Evolutionary conservation across 768 basidiomycete species (phyloP), one percentile per base, ranked within the genome.

Genomic region (Termitomyces sp.): DNA sequence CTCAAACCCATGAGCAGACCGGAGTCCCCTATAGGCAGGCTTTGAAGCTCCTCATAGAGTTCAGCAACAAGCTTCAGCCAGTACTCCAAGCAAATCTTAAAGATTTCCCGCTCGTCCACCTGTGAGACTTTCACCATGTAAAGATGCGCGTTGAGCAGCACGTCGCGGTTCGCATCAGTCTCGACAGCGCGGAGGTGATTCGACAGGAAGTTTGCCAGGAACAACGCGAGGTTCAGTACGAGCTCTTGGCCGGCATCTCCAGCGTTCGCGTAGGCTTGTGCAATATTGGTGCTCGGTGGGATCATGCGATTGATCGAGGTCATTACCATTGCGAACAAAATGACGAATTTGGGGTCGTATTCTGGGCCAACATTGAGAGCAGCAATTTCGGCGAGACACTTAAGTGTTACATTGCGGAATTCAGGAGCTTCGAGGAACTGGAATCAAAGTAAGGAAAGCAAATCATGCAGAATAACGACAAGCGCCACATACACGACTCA

Each of bases 51-150:
- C 59, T 98, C 96, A 66, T 99, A 98, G 18, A 99, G 80, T 66
- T 97, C 96, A 1, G 93, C 85, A 13, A 99, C 96, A 25, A 99
- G 86, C 70, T 95, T 94, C 52, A 86, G 70, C 93, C 97, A 99
- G 73, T 98, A 99, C 67, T 98, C 97, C 65, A 98, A 73, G 62
- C 96, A 97, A 65, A 99, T 97, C 74, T 99, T 99, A 85, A 98
- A 98, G 60, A 99, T 90, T 70, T 99, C 97, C 49, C 96, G 87
- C 67, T 99, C 97, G 64, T 99, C 96, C 33, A 99, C 97, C 62
- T 94, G 94, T 0, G 93, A 95, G 35, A 99, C 86, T 72, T 98
- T 98, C 67, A 98, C 92, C 84, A 99, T 93, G 73, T 98, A 99
- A 27, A 96, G 76, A 70, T 99, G 96, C 0, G 96, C 95, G 66